phyloP scores from a whole-genome alignment of 1,284 basidiomycete genomes.

The Irpex sp. region DNA sequence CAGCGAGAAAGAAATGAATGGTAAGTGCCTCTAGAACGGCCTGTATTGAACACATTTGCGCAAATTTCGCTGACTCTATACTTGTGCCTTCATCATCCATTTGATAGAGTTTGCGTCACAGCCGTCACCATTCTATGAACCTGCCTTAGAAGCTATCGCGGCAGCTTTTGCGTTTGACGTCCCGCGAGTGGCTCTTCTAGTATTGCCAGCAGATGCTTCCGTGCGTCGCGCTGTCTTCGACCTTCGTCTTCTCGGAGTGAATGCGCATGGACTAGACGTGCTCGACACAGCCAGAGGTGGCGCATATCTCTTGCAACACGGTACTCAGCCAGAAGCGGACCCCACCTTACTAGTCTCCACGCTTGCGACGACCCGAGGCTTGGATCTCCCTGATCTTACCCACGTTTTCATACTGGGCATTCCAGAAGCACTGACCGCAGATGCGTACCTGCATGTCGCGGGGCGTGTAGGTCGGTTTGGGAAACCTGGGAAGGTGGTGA shows the following conservation, averaged over 20 bases:
- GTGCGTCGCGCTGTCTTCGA: slow-evolving; percentile 62
- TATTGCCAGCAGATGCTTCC: slow-evolving; percentile 56
- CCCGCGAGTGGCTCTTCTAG: slow-evolving; percentile 59
- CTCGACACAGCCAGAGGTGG: slow-evolving; percentile 39
- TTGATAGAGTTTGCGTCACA: slow-evolving; percentile 27
- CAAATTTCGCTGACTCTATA: not conserved
- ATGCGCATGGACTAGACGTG: slow-evolving; percentile 60
- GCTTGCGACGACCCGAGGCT: slow-evolving; percentile 60
- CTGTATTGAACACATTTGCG: not conserved
- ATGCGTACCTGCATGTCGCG: slow-evolving; percentile 66
- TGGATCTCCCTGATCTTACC: slow-evolving; percentile 66
- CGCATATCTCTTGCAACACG: slow-evolving; percentile 35
- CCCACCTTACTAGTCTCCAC: slow-evolving; percentile 68
- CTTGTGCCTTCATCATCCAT: not conserved
- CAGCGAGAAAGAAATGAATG: not conserved
- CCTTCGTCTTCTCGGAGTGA: slow-evolving; percentile 59
- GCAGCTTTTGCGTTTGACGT: slow-evolving; percentile 71
- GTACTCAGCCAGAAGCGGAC: slow-evolving; percentile 34
- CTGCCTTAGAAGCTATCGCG: slow-evolving; percentile 63
- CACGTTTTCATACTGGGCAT: slow-evolving; percentile 73
- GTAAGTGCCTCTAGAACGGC: not conserved
- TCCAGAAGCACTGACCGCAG: slow-evolving; percentile 46
- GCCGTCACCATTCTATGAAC: slow-evolving; percentile 49
- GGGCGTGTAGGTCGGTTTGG: slow-evolving; percentile 77
- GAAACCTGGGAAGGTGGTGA: slow-evolving; percentile 58